Evolutionary conservation across 225 moss, liverwort and hornwort genomes (phyloP).

Genomic region (Pseudoscleropodium purum): DNA sequence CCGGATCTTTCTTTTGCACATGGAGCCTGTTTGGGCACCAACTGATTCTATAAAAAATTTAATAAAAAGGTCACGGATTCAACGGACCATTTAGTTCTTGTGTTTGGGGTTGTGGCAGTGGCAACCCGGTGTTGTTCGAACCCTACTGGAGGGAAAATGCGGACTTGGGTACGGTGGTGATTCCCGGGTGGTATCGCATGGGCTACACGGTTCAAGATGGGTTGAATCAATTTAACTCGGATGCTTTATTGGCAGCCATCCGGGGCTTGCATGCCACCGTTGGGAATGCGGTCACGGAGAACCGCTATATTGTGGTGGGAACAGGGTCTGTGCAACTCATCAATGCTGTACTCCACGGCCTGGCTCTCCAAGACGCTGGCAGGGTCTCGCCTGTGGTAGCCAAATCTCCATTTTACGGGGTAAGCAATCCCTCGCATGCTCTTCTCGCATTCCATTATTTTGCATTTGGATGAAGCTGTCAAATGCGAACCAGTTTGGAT

Average conservation of each 20-base stretch:
- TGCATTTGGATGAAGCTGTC: neutral
- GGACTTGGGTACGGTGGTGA: slow-evolving; percentile 36
- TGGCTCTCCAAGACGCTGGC: slow-evolving; percentile 21
- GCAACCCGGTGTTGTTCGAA: slow-evolving; percentile 48
- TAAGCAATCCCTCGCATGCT: neutral
- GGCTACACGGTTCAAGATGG: neutral
- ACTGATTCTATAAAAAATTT: no score
- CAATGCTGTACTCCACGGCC: slow-evolving; percentile 12
- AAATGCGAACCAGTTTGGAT: neutral
- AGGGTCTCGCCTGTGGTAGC: slow-evolving; percentile 33
- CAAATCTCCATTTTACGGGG: slow-evolving; percentile 32
- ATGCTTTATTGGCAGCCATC: slow-evolving; percentile 27
- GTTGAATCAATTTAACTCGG: neutral
- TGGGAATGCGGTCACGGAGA: slow-evolving; percentile 54
- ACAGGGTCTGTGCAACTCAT: slow-evolving; percentile 46
- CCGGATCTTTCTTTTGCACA: neutral
- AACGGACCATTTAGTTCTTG: neutral
- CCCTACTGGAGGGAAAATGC: slow-evolving; percentile 53
- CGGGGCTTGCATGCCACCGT: slow-evolving; percentile 31
- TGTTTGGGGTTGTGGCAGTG: slow-evolving; percentile 23
- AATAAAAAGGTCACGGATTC: neutral
- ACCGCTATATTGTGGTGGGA: slow-evolving; percentile 22
- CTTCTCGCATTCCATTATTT: neutral
- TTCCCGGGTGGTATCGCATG: slow-evolving; percentile 66
- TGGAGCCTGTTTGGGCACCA: neutral